Evolutionary conservation across 192 early-diverging fungal species (phyloP).

Genomic region (Radiomyces spectabilis): DNA sequence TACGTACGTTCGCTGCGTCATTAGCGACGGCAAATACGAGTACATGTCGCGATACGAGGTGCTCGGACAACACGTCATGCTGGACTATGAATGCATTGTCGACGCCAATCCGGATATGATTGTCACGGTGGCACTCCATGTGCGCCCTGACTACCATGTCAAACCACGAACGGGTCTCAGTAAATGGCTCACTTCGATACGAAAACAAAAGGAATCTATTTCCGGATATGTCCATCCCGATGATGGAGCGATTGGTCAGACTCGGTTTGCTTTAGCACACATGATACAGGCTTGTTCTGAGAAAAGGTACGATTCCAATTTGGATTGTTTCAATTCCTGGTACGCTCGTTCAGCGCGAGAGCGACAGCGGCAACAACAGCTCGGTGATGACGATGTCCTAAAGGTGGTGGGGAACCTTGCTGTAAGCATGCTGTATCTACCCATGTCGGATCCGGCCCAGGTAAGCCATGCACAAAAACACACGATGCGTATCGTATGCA

Average conservation of each 20-base stretch:
- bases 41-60: slow-evolving; percentile 14
- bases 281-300: slow-evolving; percentile 14
- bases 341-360: slow-evolving; percentile 7
- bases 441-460: slow-evolving; percentile 10
- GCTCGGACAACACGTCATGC: slow-evolving; percentile 6
- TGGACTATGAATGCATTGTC: slow-evolving; percentile 18
- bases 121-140: slow-evolving; percentile 12
- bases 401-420: slow-evolving; percentile 18
- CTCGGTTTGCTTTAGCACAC: slow-evolving; percentile 14
- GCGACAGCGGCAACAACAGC: slow-evolving; percentile 4
- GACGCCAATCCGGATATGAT: slow-evolving; percentile 13
- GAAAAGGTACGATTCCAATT: slow-evolving; percentile 15
- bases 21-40: slow-evolving; percentile 21
- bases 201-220: slow-evolving; percentile 14
- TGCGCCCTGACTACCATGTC: slow-evolving; percentile 16
- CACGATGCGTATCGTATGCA: neutral
- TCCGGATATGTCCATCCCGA: slow-evolving; percentile 18
- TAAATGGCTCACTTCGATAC: slow-evolving; percentile 12
- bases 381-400: slow-evolving; percentile 13
- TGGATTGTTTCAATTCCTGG: slow-evolving; percentile 27
- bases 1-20: slow-evolving; percentile 19
- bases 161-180: slow-evolving; percentile 8
- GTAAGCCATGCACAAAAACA: neutral
- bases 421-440: slow-evolving; percentile 18
- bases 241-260: slow-evolving; percentile 21